Base-by-base conservation (phyloP, 2,329 filamentous ascomycete species). In the Aspergillus persii region DNA sequence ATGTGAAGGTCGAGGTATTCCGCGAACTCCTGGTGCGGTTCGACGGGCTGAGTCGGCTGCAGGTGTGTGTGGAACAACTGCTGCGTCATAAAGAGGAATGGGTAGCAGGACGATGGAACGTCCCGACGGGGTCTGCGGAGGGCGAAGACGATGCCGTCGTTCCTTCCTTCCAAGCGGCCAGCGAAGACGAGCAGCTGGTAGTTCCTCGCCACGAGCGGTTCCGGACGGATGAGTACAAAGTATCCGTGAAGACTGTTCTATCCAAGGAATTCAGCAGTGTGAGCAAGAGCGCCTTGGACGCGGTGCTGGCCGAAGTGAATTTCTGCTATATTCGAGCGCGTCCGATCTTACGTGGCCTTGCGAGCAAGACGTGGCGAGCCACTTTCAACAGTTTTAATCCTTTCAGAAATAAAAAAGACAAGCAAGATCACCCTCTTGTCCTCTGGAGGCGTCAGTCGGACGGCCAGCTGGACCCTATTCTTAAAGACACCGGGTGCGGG, bases 301-400 rank as follows among this genome's bases (percentile, higher is more conserved):
- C 74, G 18, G 79, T 82, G 7, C 67, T 81, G 27, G 79, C 79
- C 3, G 79, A 82, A 61, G 74, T 73, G 31, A 82, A 81, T 57
- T 79, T 76, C 59, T 79, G 76, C 30, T 81, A 81, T 56, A 67
- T 68, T 8, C 68, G 72, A 11, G 77, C 79, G 8, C 69, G 80
- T 12, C 78, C 78, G 26, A 77, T 70, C 3, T 67, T 82, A 6
- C 74, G 72, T 46, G 76, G 77, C 41, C 66, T 81, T 2, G 75
- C 77, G 15, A 72, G 71, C 51, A 77, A 74, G 58, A 78, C 74
- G 12, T 81, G 79, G 79, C 74, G 78, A 11, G 76, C 72, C 12
- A 77, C 77, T 2, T 68, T 81, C 53, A 76, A 74, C 33, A 80
- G 64, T 51, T 70, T 80, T 11, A 65, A 79, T 8, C 74, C 78